A percentile compares a stretch with the other conserved stretches of the same genome.
Conservation (phyloP, 2,329 filamentous ascomycete genomes). For the Neocucurbitaria cava region DNA sequence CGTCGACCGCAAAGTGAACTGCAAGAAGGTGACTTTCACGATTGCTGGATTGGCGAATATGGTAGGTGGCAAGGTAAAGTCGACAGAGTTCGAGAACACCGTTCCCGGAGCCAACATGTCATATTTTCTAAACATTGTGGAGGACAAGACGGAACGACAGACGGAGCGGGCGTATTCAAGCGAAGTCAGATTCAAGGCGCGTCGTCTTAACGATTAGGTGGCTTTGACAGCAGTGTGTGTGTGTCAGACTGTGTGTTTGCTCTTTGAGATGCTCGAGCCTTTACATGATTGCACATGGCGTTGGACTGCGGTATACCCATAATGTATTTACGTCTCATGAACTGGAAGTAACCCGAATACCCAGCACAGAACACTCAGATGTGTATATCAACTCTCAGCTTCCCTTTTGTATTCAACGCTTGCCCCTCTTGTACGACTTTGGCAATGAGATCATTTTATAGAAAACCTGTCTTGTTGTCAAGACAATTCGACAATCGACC, state of each 20-base stretch:
- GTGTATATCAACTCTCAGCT: too few relatives aligned
- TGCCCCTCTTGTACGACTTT: too few relatives aligned
- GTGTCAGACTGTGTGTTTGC: too few relatives aligned
- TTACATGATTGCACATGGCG: neutral
- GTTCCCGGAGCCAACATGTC: neutral
- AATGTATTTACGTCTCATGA: neutral
- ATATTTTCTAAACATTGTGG: constrained; percentile 5
- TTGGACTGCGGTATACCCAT: neutral
- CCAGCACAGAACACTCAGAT: too few relatives aligned
- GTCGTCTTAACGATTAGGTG: neutral
- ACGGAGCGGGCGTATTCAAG: constrained; percentile 3
- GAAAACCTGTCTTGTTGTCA: too few relatives aligned
- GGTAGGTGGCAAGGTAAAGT: constrained; percentile 1
- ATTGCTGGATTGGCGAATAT: neutral
- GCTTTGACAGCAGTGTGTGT: neutral
- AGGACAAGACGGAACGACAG: constrained; percentile 2
- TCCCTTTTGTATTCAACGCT: too few relatives aligned
- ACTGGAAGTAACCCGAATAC: too few relatives aligned
- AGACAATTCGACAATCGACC: too few relatives aligned
- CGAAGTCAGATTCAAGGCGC: constrained; percentile 24
- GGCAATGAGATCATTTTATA: too few relatives aligned
- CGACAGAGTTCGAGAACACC: neutral
- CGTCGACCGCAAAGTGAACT: neutral
- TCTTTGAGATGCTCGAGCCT: neutral
- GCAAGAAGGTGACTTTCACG: constrained; percentile 7